A percentile compares a stretch with the other conserved stretches of the same genome.
phyloP scores from a whole-genome alignment of 805 yeast species.

The Barnettozyma populi region DNA sequence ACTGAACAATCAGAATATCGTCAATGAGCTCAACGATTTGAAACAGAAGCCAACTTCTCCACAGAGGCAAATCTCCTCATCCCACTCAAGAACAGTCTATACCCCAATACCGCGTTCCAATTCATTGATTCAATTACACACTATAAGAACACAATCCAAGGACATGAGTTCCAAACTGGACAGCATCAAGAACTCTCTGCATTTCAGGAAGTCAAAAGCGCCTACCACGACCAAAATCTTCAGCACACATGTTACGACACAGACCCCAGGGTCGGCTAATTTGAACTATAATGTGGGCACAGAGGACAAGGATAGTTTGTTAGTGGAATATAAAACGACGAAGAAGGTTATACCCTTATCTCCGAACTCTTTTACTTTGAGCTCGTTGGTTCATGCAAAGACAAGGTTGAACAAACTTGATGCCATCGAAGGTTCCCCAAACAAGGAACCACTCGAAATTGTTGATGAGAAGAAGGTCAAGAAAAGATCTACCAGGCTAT shows the following conservation, averaged over 20 bases:
- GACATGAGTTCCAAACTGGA: slow-evolving; percentile 26
- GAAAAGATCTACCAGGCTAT: neutral
- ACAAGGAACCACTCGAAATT: slow-evolving; percentile 7
- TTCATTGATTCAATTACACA: slow-evolving; percentile 27
- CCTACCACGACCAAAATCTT: slow-evolving; percentile 19
- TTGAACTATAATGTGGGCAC: neutral
- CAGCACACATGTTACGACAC: slow-evolving; percentile 18
- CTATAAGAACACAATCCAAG: slow-evolving; percentile 26
- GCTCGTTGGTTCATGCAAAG: slow-evolving; percentile 13
- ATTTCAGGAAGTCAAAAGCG: slow-evolving; percentile 14
- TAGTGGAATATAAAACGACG: neutral
- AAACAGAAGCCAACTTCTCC: slow-evolving; percentile 4
- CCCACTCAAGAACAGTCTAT: neutral
- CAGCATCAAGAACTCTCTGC: slow-evolving; percentile 22
- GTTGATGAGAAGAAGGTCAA: neutral
- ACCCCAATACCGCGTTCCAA: slow-evolving; percentile 21
- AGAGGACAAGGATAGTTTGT: neutral
- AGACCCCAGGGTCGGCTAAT: slow-evolving; percentile 14
- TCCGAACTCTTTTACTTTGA: slow-evolving; percentile 23
- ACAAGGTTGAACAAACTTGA: slow-evolving; percentile 11
- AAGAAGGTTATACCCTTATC: slow-evolving; percentile 17
- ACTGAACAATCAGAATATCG: slow-evolving; percentile 24
- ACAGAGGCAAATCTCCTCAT: neutral
- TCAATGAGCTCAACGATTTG: slow-evolving; percentile 20
- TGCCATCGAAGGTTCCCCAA: slow-evolving; percentile 23